A percentile compares a stretch with the other conserved stretches of the same genome.
These are phyloP conservation scores for Cyclotella baltica DNA, from an alignment of 108 stramenopile genomes.

Conservation along the genomic window DNA sequence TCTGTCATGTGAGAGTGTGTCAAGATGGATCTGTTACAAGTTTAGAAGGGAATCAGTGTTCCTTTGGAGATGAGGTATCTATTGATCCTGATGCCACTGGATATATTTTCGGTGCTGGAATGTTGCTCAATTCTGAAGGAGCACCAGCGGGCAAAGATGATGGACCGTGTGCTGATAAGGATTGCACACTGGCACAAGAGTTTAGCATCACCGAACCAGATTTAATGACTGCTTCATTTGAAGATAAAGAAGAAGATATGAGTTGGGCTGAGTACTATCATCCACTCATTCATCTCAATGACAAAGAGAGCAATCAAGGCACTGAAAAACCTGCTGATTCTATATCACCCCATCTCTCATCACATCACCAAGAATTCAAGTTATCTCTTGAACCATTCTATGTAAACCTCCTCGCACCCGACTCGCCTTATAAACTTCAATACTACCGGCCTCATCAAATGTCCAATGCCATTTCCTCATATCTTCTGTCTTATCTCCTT, in stretches of 20 bases:
- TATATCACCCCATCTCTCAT: no score
- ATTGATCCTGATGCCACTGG: conserved; percentile 20
- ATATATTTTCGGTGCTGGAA: not conserved
- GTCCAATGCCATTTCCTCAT: conserved; percentile 13
- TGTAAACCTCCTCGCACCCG: not conserved
- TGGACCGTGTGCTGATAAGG: conserved; percentile 1
- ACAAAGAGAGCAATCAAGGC: not conserved
- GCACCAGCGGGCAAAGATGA: not conserved
- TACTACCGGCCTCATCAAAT: conserved; percentile 5
- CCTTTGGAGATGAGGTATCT: conserved; percentile 18
- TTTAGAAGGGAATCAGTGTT: conserved; percentile 33
- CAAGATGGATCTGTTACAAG: conserved; percentile 14
- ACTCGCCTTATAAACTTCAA: not conserved
- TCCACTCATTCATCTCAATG: not conserved
- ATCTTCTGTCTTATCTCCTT: not conserved
- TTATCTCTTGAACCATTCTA: conserved; percentile 17
- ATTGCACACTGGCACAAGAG: not conserved
- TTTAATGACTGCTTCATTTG: not conserved
- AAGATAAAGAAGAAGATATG: conserved; percentile 1
- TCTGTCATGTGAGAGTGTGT: conserved; percentile 26
- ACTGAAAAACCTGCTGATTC: not conserved
- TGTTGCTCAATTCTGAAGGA: not conserved
- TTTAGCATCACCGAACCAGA: not conserved
- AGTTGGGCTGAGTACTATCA: conserved; percentile 2
- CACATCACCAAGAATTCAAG: not conserved